Conservation (phyloP, 306 rosid genomes). For the Gynostemma pentaphyllum region DNA sequence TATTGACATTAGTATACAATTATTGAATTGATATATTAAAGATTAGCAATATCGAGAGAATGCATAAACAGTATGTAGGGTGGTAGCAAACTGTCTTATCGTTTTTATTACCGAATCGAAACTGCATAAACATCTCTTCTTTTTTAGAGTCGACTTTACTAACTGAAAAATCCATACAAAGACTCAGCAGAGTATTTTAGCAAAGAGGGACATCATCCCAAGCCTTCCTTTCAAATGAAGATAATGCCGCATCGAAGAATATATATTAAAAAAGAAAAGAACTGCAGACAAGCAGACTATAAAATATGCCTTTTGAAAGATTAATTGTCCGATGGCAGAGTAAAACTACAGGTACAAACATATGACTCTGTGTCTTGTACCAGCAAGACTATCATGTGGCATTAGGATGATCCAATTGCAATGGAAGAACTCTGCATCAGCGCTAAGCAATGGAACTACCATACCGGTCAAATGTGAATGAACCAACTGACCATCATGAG, state of each 20-base stretch:
- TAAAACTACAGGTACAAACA: slow-evolving; percentile 4
- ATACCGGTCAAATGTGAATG: not conserved
- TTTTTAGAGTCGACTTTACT: too few species aligned
- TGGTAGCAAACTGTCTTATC: too few species aligned
- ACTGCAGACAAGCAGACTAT: not conserved
- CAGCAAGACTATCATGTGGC: not conserved
- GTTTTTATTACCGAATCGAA: too few species aligned
- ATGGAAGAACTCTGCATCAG: not conserved
- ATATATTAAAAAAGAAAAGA: not conserved
- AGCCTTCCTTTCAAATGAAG: not conserved
- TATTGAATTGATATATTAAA: too few species aligned
- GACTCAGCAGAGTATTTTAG: too few species aligned
- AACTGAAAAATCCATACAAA: too few species aligned
- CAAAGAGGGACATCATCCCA: too few species aligned
- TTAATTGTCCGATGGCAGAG: not conserved
- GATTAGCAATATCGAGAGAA: too few species aligned
- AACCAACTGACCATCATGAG: not conserved
- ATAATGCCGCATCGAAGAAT: not conserved
- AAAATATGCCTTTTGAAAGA: not conserved
- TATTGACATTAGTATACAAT: too few species aligned
- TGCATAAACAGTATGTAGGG: too few species aligned
- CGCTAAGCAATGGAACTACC: not conserved
- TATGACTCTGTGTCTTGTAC: not conserved
- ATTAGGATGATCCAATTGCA: not conserved
- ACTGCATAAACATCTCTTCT: too few species aligned